Evolutionary conservation across 306 rosid species (phyloP).

Genomic region (Betula pendula): DNA sequence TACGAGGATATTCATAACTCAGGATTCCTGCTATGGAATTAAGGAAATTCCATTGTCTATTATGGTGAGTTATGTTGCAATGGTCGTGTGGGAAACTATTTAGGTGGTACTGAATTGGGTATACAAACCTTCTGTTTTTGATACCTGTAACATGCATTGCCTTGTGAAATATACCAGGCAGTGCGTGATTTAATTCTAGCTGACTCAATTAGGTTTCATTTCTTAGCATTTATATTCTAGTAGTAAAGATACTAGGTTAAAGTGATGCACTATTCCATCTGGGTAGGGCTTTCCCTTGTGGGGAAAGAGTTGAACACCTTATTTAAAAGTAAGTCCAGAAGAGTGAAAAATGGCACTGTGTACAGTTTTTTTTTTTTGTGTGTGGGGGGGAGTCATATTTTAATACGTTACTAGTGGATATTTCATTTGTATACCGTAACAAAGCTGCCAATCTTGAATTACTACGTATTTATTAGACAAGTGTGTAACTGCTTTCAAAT

Average conservation of each 20-base stretch:
- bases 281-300: neutral
- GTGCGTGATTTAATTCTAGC: neutral
- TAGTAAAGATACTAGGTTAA: neutral
- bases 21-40: neutral
- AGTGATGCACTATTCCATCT: neutral
- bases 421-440: neutral
- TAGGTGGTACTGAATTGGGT: neutral
- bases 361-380: neutral
- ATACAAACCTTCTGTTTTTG: neutral
- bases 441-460: neutral
- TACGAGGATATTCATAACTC: neutral
- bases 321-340: neutral
- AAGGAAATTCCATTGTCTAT: conserved; percentile 2
- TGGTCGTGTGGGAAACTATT: neutral
- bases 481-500: neutral
- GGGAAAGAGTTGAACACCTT: neutral
- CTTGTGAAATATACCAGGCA: neutral
- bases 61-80: conserved; percentile 4
- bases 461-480: neutral
- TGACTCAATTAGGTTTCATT: neutral
- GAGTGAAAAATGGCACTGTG: neutral
- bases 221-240: neutral
- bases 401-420: neutral
- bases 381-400: neutral
- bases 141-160: neutral